Evolutionary conservation across 2,329 filamentous ascomycete species (phyloP), one percentile per base, ranked within the genome.

Genomic region (Calycina herbarum): DNA sequence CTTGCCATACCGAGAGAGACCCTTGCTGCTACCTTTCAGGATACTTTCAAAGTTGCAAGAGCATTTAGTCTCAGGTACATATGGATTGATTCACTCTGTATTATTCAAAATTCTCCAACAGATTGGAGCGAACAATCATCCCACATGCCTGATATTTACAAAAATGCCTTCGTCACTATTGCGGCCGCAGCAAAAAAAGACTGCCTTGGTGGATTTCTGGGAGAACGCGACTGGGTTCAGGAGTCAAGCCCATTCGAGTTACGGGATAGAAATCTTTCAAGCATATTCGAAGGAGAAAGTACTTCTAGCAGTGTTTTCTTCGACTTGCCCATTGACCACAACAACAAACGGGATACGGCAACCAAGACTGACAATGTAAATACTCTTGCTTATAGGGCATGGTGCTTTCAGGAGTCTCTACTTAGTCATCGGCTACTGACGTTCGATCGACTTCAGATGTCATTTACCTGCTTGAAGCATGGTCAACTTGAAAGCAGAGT

Each of bases 91-190:
- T 48, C 17, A 8, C 42, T 48, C n/a, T 48, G 42, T 48, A 48
- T 48, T 7, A 48, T 48, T 20, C 56, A 58, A 31, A 33, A 58
- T n/a, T 58, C 56, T 3, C 56, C 17, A 11, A 35, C 17, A n/a
- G 29, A 58, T 33, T 33, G 56, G 56, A 33, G 13, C 8, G 15
- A 33, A 4, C 15, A 58, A 11, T 58, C 56, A 6, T 58, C 29
- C 5, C 15, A 35, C 10, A 64, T 67, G 65, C 29, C 59, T 1
- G 57, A 63, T 10, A 62, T 64, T 5, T 64, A 67, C 51, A 38
- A 48, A 3, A 63, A 60, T 33, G 42, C 65, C 5, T 27, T 6
- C 6, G 27, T 62, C 17, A 67, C 59, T 2, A 60, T 67, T 17
- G 51, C 65, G 17, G 65, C 65, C 5, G 59, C 33, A 35, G 60